Evolutionary conservation across 2,329 filamentous ascomycete species (phyloP).

Genomic region (Neofusicoccum ribis): DNA sequence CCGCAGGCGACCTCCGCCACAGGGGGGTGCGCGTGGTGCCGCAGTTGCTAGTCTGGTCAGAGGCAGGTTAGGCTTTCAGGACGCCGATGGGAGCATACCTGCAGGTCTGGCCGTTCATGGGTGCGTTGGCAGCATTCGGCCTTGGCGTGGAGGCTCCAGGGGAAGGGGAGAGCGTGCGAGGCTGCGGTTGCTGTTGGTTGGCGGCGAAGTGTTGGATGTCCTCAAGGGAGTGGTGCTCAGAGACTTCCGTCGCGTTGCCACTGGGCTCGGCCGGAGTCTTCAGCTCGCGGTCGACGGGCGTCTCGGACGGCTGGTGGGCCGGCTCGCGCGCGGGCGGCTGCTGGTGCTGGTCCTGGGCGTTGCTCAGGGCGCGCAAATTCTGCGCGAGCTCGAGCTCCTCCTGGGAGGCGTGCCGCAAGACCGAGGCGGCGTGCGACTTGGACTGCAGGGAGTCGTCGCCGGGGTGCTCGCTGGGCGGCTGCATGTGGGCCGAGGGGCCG

Average conservation of each 20-base stretch:
- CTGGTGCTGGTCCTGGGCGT: constrained; percentile 39
- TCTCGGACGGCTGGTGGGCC: constrained; percentile 21
- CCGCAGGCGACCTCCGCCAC: constrained; percentile 90
- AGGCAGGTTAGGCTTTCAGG: background rate
- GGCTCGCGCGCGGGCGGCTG: constrained; percentile 21
- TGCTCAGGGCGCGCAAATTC: constrained; percentile 46
- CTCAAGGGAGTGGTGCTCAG: constrained; percentile 41
- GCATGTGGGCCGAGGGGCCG: background rate
- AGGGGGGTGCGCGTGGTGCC: constrained; percentile 89
- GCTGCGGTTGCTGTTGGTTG: constrained; percentile 21
- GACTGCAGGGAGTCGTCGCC: background rate
- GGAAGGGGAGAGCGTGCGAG: constrained; percentile 15
- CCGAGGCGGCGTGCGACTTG: background rate
- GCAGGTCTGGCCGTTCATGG: constrained; percentile 66
- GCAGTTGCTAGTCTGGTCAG: constrained; percentile 70
- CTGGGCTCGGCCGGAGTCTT: constrained; percentile 12
- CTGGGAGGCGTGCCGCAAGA: constrained; percentile 47
- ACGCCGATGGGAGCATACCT: constrained; percentile 54
- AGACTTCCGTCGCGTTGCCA: constrained; percentile 32
- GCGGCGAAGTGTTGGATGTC: constrained; percentile 34
- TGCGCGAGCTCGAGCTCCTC: constrained; percentile 53
- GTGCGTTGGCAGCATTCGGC: constrained; percentile 32
- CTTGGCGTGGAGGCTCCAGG: constrained; percentile 9
- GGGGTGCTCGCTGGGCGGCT: background rate
- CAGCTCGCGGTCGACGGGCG: background rate